These are phyloP conservation scores for Plantago lanceolata DNA, from an alignment of 305 asterid genomes.

Conservation along the genomic window DNA sequence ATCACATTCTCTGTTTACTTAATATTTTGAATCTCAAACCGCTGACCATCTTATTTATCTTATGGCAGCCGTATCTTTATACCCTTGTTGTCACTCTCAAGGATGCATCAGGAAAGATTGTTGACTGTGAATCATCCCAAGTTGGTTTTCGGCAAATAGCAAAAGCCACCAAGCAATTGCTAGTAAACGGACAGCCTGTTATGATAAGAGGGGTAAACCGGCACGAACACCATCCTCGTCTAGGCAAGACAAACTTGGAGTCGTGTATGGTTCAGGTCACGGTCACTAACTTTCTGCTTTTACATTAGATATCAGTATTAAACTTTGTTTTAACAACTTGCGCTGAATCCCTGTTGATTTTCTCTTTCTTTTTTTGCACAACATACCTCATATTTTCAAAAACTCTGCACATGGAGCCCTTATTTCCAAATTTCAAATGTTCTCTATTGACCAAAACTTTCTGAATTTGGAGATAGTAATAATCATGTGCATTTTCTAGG, in stretches of 20 bases:
- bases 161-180: conserved; percentile 83
- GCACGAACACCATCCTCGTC: conserved; percentile 97
- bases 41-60: conserved; percentile 30
- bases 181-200: conserved; percentile 91
- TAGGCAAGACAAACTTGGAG: conserved; percentile 94
- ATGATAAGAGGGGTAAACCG: conserved; percentile 93
- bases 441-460: background rate
- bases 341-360: background rate
- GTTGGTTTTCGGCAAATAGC: conserved; percentile 79
- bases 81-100: conserved; percentile 85
- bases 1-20: background rate
- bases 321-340: background rate
- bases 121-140: conserved; percentile 95
- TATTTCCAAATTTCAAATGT: background rate
- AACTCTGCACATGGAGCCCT: background rate
- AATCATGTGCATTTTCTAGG: background rate
- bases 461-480: background rate
- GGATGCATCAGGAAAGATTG: conserved; percentile 63
- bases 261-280: conserved; percentile 94
- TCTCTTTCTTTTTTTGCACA: background rate
- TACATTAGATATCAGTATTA: background rate
- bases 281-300: conserved; percentile 22
- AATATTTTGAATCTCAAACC: conserved; percentile 2
- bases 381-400: background rate
- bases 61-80: conserved; percentile 84